phyloP scores from a whole-genome alignment of 2,329 filamentous ascomycete species.

The Aspergillus ibericus region DNA sequence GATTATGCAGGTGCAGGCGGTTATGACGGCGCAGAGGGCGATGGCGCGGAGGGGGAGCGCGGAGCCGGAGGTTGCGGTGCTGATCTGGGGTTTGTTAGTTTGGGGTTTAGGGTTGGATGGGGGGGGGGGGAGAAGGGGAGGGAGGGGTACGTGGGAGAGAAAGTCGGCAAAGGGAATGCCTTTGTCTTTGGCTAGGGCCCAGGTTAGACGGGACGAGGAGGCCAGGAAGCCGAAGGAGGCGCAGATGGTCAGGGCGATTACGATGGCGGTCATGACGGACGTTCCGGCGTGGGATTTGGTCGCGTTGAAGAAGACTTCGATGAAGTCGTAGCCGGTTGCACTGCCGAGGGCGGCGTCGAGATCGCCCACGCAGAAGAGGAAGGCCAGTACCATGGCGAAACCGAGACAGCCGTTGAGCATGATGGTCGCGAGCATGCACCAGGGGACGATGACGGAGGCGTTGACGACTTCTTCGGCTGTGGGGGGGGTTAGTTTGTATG shows the following conservation, averaged over 20 bases:
- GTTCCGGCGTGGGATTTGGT: slow-evolving; percentile 22
- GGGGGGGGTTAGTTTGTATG: neutral
- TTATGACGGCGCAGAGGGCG: slow-evolving; percentile 32
- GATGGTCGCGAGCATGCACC: slow-evolving; percentile 8
- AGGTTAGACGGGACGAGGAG: slow-evolving; percentile 42
- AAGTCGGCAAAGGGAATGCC: slow-evolving; percentile 45
- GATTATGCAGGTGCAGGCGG: slow-evolving; percentile 39
- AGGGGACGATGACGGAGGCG: slow-evolving; percentile 6
- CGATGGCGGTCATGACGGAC: slow-evolving; percentile 39
- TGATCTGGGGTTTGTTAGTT: slow-evolving; percentile 23
- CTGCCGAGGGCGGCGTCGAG: slow-evolving; percentile 39
- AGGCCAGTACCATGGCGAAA: slow-evolving; percentile 41
- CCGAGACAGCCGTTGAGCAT: neutral
- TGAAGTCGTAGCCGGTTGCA: slow-evolving; percentile 46
- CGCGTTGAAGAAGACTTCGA: slow-evolving; percentile 46
- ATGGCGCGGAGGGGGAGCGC: slow-evolving; percentile 37
- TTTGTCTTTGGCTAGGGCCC: slow-evolving; percentile 45
- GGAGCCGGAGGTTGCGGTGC: slow-evolving; percentile 23
- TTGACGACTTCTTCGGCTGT: slow-evolving; percentile 11
- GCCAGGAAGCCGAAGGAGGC: slow-evolving; percentile 42
- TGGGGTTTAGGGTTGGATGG: neutral
- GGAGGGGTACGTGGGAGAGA: slow-evolving; percentile 28
- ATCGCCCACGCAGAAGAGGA: slow-evolving; percentile 39
- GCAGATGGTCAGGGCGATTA: slow-evolving; percentile 41
- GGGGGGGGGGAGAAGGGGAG: neutral